Percentiles rank a stretch among this genome's conserved stretches.
phyloP scores from a whole-genome alignment of 2,329 filamentous ascomycete genomes.

The Emericellopsis atlantica region DNA sequence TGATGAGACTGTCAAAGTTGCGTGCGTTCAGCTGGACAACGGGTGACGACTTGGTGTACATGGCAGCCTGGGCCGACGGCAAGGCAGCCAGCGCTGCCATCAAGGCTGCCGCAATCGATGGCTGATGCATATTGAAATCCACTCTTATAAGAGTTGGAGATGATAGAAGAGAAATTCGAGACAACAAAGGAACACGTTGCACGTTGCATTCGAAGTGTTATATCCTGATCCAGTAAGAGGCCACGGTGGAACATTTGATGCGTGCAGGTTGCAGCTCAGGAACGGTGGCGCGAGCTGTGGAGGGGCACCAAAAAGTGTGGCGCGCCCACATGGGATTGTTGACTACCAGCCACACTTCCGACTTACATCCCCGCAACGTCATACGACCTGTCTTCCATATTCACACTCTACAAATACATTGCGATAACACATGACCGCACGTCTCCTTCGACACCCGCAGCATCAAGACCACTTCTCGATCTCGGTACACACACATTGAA shows the following conservation, averaged over 20 bases:
- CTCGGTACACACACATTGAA: neutral
- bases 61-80: conserved; percentile 51
- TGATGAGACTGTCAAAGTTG: conserved; percentile 71
- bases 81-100: conserved; percentile 51
- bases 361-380: neutral
- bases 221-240: conserved; percentile 17
- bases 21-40: conserved; percentile 73
- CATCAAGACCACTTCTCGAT: neutral
- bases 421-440: neutral
- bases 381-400: neutral
- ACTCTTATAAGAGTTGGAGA: no score
- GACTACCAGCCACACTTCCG: neutral
- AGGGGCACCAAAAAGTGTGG: neutral
- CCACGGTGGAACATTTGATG: conserved; percentile 25
- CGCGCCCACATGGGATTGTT: neutral
- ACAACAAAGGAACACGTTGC: no score
- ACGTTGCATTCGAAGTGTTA: no score
- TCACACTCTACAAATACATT: neutral
- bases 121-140: conserved; percentile 35
- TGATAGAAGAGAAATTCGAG: no score
- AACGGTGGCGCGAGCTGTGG: conserved; percentile 13
- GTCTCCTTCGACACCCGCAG: no score
- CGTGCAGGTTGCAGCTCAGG: neutral
- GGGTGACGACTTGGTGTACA: conserved; percentile 79
- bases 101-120: conserved; percentile 30